phyloP scores from a whole-genome alignment of 805 yeast species.

The Saccharomyces mikatae region DNA sequence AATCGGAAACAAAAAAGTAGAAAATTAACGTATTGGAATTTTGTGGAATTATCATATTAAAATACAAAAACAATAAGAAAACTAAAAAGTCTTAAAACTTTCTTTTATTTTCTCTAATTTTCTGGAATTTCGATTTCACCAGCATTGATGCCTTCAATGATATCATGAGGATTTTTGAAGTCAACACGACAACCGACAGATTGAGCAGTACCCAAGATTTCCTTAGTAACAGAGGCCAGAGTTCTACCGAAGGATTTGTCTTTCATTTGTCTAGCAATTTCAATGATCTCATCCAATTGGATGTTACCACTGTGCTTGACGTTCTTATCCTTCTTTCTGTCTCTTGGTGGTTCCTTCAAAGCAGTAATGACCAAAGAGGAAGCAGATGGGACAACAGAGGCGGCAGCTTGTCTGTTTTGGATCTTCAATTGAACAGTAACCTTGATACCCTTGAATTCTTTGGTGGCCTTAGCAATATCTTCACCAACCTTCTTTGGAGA shows the following conservation, averaged over 20 bases:
- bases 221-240: slow-evolving; percentile 95
- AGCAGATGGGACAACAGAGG: slow-evolving; percentile 98
- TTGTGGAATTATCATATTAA: slow-evolving; percentile 1
- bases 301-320: slow-evolving; percentile 99
- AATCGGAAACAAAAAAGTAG: neutral
- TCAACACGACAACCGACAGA: slow-evolving; percentile 99
- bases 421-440: slow-evolving; percentile 97
- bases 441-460: slow-evolving; percentile 97
- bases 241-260: slow-evolving; percentile 96
- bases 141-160: slow-evolving; percentile 95
- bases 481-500: slow-evolving; percentile 99
- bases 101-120: slow-evolving; percentile 25
- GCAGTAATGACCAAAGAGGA: slow-evolving; percentile 98
- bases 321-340: slow-evolving; percentile 99
- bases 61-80: slow-evolving; percentile 4
- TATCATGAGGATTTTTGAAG: slow-evolving; percentile 98
- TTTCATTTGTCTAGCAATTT: slow-evolving; percentile 95
- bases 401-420: slow-evolving; percentile 99
- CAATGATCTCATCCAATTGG: slow-evolving; percentile 91
- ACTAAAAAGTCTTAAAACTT: slow-evolving; percentile 6
- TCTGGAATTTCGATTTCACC: slow-evolving; percentile 80
- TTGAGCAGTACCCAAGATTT: slow-evolving; percentile 99
- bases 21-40: slow-evolving; percentile 6
- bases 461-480: slow-evolving; percentile 99
- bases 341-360: slow-evolving; percentile 99